Evolutionary conservation across 331 rosid species (phyloP).

Genomic region (Malus hybrid): DNA sequence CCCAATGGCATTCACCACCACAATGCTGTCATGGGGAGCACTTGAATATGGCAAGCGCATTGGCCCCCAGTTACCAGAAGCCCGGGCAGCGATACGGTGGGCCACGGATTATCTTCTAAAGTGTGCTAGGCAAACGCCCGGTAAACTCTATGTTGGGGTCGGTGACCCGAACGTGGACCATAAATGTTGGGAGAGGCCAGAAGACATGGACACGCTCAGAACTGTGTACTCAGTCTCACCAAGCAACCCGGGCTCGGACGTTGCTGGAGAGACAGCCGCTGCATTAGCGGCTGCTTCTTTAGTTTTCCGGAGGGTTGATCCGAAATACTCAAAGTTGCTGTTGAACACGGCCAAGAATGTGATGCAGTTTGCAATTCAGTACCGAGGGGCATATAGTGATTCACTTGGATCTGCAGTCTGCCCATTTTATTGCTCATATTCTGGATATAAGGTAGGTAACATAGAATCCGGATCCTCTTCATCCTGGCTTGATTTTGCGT

Average conservation of each 20-base stretch:
- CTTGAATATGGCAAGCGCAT: slow-evolving; percentile 65
- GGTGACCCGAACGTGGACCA: slow-evolving; percentile 78
- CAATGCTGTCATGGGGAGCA: slow-evolving; percentile 81
- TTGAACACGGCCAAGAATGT: slow-evolving; percentile 61
- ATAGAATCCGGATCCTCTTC: too few species aligned
- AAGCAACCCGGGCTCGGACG: slow-evolving; percentile 69
- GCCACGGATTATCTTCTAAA: slow-evolving; percentile 69
- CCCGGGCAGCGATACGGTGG: slow-evolving; percentile 76
- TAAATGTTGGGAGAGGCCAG: slow-evolving; percentile 94
- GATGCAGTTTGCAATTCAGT: slow-evolving; percentile 57
- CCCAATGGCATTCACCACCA: slow-evolving; percentile 87
- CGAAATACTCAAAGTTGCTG: slow-evolving; percentile 46
- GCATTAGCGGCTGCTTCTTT: slow-evolving; percentile 82
- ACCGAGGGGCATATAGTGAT: slow-evolving; percentile 66
- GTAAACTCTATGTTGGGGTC: slow-evolving; percentile 71
- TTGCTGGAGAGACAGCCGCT: slow-evolving; percentile 85
- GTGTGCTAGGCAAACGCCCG: slow-evolving; percentile 66
- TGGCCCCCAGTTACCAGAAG: slow-evolving; percentile 44
- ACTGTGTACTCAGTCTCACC: slow-evolving; percentile 62
- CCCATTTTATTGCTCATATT: slow-evolving; percentile 92
- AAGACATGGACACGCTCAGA: slow-evolving; percentile 71
- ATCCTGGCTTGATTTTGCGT: too few species aligned
- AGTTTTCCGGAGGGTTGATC: slow-evolving; percentile 62
- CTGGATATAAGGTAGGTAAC: slow-evolving; percentile 64
- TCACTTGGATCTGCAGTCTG: slow-evolving; percentile 82